Percentiles rank a stretch among this genome's conserved stretches.
phyloP scores from a whole-genome alignment of 169 alveolate genomes.

The Perkinsus olseni region DNA sequence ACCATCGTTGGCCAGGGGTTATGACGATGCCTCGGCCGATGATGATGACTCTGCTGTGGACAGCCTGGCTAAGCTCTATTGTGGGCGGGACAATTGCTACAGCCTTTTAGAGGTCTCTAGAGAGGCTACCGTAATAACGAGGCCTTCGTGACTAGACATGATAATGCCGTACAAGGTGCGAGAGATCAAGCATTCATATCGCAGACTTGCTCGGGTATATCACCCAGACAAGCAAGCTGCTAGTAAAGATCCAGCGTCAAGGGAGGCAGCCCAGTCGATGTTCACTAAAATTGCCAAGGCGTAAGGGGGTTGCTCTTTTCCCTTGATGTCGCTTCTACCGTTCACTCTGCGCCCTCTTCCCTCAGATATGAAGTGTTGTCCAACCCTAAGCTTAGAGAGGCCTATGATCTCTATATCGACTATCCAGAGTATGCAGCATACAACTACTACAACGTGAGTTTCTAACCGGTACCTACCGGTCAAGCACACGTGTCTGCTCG shows the following conservation, averaged over 20 bases:
- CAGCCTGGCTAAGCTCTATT: not conserved
- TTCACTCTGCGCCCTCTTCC: not conserved
- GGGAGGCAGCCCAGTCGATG: not conserved
- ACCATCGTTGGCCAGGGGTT: not conserved
- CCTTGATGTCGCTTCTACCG: not conserved
- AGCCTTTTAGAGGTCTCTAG: not conserved
- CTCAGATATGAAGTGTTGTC: not conserved
- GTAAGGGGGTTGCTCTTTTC: not conserved
- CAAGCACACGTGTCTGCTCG: too few species aligned
- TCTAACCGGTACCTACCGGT: too few species aligned
- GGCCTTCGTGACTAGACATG: not conserved
- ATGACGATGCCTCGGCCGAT: not conserved
- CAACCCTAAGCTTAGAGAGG: not conserved
- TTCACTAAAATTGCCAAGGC: not conserved
- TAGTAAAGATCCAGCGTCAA: not conserved
- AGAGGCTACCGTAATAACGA: not conserved
- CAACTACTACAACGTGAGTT: not conserved
- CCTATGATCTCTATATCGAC: not conserved
- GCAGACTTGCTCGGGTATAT: not conserved
- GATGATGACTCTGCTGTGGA: not conserved
- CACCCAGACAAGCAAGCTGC: not conserved
- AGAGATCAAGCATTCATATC: not conserved
- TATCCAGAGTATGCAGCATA: not conserved
- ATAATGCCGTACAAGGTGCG: not conserved
- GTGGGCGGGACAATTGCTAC: not conserved